Base-by-base conservation (phyloP, 805 yeast species). In the Pichia paraexigua region DNA sequence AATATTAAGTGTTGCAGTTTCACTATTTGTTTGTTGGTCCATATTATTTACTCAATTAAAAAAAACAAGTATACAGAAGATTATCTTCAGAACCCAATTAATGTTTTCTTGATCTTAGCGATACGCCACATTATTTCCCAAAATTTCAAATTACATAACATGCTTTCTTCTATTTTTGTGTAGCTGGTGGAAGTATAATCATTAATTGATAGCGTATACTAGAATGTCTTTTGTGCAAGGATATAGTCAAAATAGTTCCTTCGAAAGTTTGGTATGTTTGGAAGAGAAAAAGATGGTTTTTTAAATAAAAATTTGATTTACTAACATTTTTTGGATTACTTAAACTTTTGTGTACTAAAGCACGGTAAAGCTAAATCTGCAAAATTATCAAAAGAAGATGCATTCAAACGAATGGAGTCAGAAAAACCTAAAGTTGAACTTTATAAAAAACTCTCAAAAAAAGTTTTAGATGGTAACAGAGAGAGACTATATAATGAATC, bases 351-450 rank as follows among this genome's bases (percentile, higher is more conserved):
- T 27, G 9, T 27, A 40, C 13, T 17, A 37, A 24, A 63, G 87
- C 97, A 91, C 67, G 87, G 87, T 30, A 77, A 86, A 21, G 85
- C 84, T 58, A 71, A 92, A 53, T 75, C 71, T 2, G 37, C 43
- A 35, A 74, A 69, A 41, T 70, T 83, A 41, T 67, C 83, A 0
- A 76, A 76, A 41, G 89, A 83, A 50, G 82, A 83, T 37, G 69
- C 70, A 28, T 67, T 65, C 44, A 71, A 71, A 37, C 84, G 82
- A 61, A 69, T 72, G 45, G 70, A 72, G 47, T 74, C 71, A 49
- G 98, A 91, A 63, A 77, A 75, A 18, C 64, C 66, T 22, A 84
- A 80, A 67, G 87, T 89, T 50, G 67, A 66, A 27, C 68, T 67
- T 25, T 90, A 87, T 63, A 69, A 74, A 32, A 58, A 60, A 0